Percentiles rank a stretch among this genome's conserved stretches.
phyloP scores from a whole-genome alignment of 441 rosid species.

The Erodium moschatum region DNA sequence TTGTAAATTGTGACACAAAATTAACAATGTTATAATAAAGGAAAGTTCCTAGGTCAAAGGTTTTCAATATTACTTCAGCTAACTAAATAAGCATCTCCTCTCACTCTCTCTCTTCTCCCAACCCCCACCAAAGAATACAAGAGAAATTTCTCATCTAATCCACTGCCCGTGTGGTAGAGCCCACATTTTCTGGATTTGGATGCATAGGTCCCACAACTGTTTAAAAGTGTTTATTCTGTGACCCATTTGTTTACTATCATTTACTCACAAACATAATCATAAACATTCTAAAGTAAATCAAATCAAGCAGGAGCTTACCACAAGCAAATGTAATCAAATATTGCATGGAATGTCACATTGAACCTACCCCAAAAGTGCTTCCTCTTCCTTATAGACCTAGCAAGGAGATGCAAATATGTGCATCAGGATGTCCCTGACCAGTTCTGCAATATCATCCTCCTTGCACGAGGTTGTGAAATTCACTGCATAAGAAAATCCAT shows the following conservation, averaged over 20 bases:
- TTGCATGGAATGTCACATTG: background rate
- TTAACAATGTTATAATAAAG: background rate
- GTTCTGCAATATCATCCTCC: conserved; percentile 10
- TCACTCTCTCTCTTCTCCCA: background rate
- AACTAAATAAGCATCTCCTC: background rate
- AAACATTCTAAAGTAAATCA: conserved; percentile 8
- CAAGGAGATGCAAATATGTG: conserved; percentile 9
- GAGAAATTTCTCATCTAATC: conserved; percentile 3
- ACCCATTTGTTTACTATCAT: background rate
- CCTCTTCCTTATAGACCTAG: background rate
- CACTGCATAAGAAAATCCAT: conserved; percentile 10
- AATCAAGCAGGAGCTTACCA: conserved; percentile 4
- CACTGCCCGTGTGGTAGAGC: conserved; percentile 12
- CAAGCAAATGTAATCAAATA: conserved; percentile 8
- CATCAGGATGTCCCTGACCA: conserved; percentile 6
- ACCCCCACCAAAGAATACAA: background rate
- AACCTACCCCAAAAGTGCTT: conserved; percentile 3
- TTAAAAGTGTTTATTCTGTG: background rate
- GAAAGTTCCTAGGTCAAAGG: conserved; percentile 13
- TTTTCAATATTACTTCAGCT: background rate
- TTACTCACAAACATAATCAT: conserved; percentile 7
- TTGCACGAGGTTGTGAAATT: conserved; percentile 11
- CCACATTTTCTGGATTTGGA: conserved; percentile 2
- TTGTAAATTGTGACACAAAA: conserved; percentile 8
- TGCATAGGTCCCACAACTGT: conserved; percentile 8